Evolutionary conservation across 805 yeast genomes (phyloP), one percentile per base, ranked within the genome.

Genomic region (Torulaspora indica): DNA sequence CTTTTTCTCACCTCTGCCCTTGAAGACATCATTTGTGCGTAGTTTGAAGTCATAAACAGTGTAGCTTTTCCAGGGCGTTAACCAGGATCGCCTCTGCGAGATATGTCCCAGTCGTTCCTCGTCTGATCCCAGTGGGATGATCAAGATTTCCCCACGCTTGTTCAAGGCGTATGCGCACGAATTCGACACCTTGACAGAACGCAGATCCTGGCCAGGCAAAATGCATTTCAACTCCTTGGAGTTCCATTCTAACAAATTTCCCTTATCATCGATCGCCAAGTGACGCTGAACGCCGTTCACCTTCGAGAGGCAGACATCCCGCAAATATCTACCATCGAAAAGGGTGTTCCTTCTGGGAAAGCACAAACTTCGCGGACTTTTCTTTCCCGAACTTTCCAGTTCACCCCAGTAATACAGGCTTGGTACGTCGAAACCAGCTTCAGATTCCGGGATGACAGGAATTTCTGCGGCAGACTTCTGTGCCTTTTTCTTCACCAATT

Each of bases 191-290:
- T 71, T 67, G 2, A 73, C 75, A 18, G 67, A 58, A 1, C 43
- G 49, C 23, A 83, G 57, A 7, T 73, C 61, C 51, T 77, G 70
- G 6, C 79, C 80, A 36, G 66, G 69, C 13, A 82, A 48, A 2
- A 79, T 65, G 5, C 49, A 23, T 37, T 56, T 45, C 3, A 75
- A 73, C 1, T 49, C 51, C 3, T 57, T 45, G 1, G 53, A 49
- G 13, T 23, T 79, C 85, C 90, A 87, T 58, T 83, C 85, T 43
- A 78, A 79, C 25, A 88, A 71, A 55, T 83, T 76, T 14, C 97
- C 98, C 12, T 74, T 75, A 1, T 72, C 71, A 48, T 81, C 77
- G 13, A 87, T 76, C 0, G 88, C 88, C 4, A 73, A 66, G 23
- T 76, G 80, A 6, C 17, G 12, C 3, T 52, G 60, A 1, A 68